Evolutionary conservation across 2,329 filamentous ascomycete genomes (phyloP), one percentile per base, ranked within the genome.

Genomic region (Botrytis byssoidea): DNA sequence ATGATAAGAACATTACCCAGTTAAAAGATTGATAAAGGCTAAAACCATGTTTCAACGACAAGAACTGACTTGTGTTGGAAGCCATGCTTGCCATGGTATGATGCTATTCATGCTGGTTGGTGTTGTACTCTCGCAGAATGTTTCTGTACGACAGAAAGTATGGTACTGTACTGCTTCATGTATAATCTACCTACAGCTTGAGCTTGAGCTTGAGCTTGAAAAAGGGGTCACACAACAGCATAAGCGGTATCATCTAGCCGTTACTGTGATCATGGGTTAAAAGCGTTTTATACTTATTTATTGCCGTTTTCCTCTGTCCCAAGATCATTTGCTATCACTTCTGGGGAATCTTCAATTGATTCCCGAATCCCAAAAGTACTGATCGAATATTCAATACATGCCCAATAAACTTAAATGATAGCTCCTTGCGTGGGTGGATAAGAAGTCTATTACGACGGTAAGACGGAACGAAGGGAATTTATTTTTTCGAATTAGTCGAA

Each of bases 21-120:
- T 29, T 5, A 57, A 64, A 42, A 7, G 12, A 55, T 16, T 14
- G 18, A 25, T 29, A n/a, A 35, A 64, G 61, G n/a, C 16, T 48
- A n/a, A 51, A 51, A 37, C 44, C 32, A 37, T 67, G 64, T 67
- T 67, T 51, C 64, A 51, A 51, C 64, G 32, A 67, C 64, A 20
- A 67, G 29, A 37, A 37, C 32, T 37, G 44, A 16, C n/a, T 48
- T 48, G 22, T 7, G 32, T 48, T 18, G 37, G 29, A 51, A 66
- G 64, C 35, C 20, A 37, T 35, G 44, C n/a, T 35, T 6, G 35
- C 35, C 35, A 35, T 7, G 35, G 35, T 20, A 37, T 66, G 63
- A 65, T 48, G 42, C 42, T 48, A 46, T 35, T 35, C 42, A 48
- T 16, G 16, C 60, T 40, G 59, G 51, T n/a, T 29, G 25, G 14